Conservation (phyloP, 1,139 yeast species). For the Magnusiomyces starmeri region DNA sequence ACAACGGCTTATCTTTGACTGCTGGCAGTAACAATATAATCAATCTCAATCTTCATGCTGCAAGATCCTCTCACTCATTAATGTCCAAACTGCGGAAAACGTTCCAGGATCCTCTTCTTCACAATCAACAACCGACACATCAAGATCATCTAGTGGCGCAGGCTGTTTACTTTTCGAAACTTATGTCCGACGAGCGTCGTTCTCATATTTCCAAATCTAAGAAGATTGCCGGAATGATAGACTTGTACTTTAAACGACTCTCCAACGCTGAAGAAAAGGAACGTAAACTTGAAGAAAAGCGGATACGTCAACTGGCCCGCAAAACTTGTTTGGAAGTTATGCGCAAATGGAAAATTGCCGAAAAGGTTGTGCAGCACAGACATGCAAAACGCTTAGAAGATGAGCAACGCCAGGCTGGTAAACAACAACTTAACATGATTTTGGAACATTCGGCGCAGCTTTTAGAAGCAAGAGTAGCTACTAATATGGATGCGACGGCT, state of each 20-base stretch:
- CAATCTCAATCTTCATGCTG: background rate
- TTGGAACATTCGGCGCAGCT: constrained; percentile 86
- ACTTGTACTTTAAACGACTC: constrained; percentile 75
- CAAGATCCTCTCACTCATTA: background rate
- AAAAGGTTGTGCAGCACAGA: constrained; percentile 56
- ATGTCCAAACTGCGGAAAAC: constrained; percentile 27
- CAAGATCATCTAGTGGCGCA: constrained; percentile 72
- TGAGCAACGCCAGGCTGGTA: constrained; percentile 66
- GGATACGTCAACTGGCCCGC: constrained; percentile 60
- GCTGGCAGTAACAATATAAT: background rate
- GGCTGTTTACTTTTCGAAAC: constrained; percentile 62
- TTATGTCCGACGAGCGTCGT: constrained; percentile 60
- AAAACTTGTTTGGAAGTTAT: constrained; percentile 77
- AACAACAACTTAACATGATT: constrained; percentile 81
- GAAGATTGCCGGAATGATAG: constrained; percentile 75
- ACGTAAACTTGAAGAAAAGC: constrained; percentile 48
- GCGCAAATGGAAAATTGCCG: constrained; percentile 87
- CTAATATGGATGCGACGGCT: constrained; percentile 29
- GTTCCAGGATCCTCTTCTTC: constrained; percentile 36
- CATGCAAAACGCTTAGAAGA: constrained; percentile 34
- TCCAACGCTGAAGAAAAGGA: constrained; percentile 85
- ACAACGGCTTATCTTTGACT: background rate
- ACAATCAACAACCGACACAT: constrained; percentile 43
- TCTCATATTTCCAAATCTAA: constrained; percentile 62
- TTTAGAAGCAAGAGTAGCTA: constrained; percentile 70